Evolutionary conservation across 2,329 filamentous ascomycete species (phyloP).

Genomic region (Aspergillus glaucus): DNA sequence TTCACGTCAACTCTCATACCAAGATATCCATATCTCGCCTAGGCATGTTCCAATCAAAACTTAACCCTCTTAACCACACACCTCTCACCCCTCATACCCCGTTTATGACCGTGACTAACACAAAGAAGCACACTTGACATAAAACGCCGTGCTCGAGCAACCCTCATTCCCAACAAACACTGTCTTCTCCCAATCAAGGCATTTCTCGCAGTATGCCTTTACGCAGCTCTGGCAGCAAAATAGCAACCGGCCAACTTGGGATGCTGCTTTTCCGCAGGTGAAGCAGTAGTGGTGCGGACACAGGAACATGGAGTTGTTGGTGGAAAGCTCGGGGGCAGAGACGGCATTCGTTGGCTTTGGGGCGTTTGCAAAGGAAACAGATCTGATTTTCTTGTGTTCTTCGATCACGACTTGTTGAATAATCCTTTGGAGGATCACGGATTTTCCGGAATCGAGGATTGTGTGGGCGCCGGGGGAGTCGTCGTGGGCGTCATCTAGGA

Average conservation of each 20-base stretch:
- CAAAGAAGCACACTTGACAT: not conserved
- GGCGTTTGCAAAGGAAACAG: conserved; percentile 11
- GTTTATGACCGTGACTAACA: not conserved
- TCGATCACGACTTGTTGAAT: conserved; percentile 16
- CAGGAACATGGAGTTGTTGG: conserved; percentile 31
- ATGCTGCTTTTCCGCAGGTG: conserved; percentile 48
- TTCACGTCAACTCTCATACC: not conserved
- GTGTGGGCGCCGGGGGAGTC: conserved; percentile 42
- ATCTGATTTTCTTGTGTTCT: conserved; percentile 36
- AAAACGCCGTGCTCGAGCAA: not conserved
- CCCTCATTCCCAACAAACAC: conserved; percentile 40
- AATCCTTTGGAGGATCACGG: conserved; percentile 48
- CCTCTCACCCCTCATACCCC: not conserved
- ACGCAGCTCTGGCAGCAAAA: conserved; percentile 52
- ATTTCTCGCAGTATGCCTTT: conserved; percentile 53
- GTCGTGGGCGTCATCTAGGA: conserved; percentile 42
- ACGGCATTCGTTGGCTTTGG: conserved; percentile 6
- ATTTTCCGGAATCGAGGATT: conserved; percentile 49
- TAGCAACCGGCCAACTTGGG: conserved; percentile 36
- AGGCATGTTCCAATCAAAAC: not conserved
- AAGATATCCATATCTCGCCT: not conserved
- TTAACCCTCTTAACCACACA: not conserved
- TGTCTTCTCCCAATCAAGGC: conserved; percentile 48
- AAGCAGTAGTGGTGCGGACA: conserved; percentile 53
- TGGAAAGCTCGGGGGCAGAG: conserved; percentile 53